Conservation (phyloP, 2,329 filamentous ascomycete species). For the Aspergillus vadensis region DNA sequence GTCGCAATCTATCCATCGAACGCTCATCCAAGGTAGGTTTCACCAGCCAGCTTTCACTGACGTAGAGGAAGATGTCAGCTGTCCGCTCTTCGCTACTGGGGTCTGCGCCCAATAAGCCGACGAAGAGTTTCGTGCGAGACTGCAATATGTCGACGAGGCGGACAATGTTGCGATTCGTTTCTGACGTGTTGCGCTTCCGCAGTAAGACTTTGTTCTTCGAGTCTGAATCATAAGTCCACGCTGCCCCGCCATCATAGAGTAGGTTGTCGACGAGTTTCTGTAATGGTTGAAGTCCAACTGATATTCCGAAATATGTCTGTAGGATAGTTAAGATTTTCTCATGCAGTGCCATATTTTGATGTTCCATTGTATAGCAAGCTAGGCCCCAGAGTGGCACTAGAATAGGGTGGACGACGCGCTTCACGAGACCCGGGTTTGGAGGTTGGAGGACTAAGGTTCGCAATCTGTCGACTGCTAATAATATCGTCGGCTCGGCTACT, state of each 20-base stretch:
- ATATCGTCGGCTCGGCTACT: constrained; percentile 31
- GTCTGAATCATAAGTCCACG: constrained; percentile 38
- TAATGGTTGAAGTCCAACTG: constrained; percentile 37
- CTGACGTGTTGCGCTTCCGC: constrained; percentile 24
- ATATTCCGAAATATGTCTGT: constrained; percentile 46
- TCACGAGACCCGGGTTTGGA: constrained; percentile 47
- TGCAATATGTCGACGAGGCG: constrained; percentile 39
- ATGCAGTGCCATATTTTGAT: constrained; percentile 28
- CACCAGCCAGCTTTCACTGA: constrained; percentile 46
- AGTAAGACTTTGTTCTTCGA: constrained; percentile 29
- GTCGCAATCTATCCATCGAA: constrained; percentile 14
- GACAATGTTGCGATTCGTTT: constrained; percentile 31
- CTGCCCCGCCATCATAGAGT: constrained; percentile 43
- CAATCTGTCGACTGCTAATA: constrained; percentile 39
- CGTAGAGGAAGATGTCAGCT: constrained; percentile 46
- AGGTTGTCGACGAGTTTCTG: constrained; percentile 45
- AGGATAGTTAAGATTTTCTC: constrained; percentile 36
- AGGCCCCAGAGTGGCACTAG: constrained; percentile 47
- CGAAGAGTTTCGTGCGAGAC: constrained; percentile 40
- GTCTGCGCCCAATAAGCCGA: constrained; percentile 40
- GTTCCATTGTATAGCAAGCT: constrained; percentile 39
- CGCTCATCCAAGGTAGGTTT: constrained; percentile 19
- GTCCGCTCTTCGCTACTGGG: constrained; percentile 44
- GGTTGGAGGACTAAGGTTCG: constrained; percentile 41
- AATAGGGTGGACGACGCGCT: constrained; percentile 43